Evolutionary conservation across 2,329 filamentous ascomycete species (phyloP), one percentile per base, ranked within the genome.

Genomic region (Nothopassalora personata): DNA sequence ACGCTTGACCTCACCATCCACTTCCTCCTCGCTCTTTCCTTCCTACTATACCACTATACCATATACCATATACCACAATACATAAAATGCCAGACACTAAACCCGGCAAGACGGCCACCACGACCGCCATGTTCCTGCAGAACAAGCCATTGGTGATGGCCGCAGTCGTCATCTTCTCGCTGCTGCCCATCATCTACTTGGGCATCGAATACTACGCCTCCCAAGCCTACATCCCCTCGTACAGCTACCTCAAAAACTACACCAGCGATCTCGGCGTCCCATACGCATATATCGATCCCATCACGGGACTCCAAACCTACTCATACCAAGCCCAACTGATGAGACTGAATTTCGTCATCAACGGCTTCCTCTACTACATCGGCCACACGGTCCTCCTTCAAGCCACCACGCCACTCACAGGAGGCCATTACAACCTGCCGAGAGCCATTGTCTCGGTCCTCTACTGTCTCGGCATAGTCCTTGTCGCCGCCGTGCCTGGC

Each of bases 241-340:
- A 63, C 54, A 59, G 53, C 36, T 63, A 59, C 59, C 30, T 56
- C 39, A n/a, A 45, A 15, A 45, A 61, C 54, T 57, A 54, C 51
- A 63, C 61, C 6, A 59, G 55, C 33, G 49, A 61, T 18, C 61
- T 63, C n/a, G 61, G 48, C 15, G 50, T 63, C 8, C 33, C 61
- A 9, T 52, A 57, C 15, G 50, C 54, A 27, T 58, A 51, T 45
- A 46, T 47, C 34, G 56, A 61, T 13, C 43, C 28, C 10, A 49
- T 30, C 5, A 57, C 56, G 9, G 47, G 51, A 7, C 47, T 31
- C 13, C 19, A 39, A 23, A 39, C 43, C 39, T 52, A 47, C 43
- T 63, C 61, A 1, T 50, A 56, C 8, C 36, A 56, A 46, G 56
- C 59, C 11, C 23, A 49, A n/a, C 18, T 59, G 9, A 63, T 63